A percentile compares a stretch with the other conserved stretches of the same genome.
Conservation (phyloP, 305 asterid species). For the Solanum hybrid region DNA sequence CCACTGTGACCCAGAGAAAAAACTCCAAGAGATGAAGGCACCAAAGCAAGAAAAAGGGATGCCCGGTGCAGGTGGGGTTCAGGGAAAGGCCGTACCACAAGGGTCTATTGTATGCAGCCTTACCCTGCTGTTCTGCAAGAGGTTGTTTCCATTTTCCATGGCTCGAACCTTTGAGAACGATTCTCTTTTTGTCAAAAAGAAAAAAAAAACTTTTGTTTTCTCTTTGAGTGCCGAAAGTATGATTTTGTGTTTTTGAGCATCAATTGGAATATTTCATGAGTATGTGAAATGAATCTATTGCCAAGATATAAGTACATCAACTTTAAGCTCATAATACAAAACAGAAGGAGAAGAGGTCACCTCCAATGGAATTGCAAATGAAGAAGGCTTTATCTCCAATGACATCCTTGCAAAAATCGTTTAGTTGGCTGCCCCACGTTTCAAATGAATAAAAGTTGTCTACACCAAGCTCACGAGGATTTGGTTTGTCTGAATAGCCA, state of each 20-base stretch:
- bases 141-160: not conserved
- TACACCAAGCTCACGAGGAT: constrained; percentile 47
- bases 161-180: not conserved
- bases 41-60: not conserved
- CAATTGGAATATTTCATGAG: not conserved
- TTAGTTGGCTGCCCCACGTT: constrained; percentile 91
- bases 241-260: not conserved
- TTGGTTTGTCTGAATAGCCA: constrained; percentile 97
- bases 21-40: not conserved
- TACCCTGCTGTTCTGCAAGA: not conserved
- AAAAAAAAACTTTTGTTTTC: not conserved
- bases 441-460: constrained; percentile 71
- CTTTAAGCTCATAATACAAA: not conserved
- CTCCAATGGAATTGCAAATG: constrained; percentile 95
- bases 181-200: not conserved
- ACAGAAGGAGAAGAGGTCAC: constrained; percentile 27
- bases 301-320: not conserved
- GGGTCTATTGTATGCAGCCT: not conserved
- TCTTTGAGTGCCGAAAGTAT: not conserved
- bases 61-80: not conserved
- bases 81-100: not conserved
- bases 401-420: constrained; percentile 70
- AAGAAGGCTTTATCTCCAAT: constrained; percentile 66
- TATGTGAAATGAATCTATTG: not conserved
- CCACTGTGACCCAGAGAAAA: not conserved